These are phyloP conservation scores for Patellifolia procumbens DNA, from an alignment of 179 eudicot genomes.

Conservation along the genomic window DNA sequence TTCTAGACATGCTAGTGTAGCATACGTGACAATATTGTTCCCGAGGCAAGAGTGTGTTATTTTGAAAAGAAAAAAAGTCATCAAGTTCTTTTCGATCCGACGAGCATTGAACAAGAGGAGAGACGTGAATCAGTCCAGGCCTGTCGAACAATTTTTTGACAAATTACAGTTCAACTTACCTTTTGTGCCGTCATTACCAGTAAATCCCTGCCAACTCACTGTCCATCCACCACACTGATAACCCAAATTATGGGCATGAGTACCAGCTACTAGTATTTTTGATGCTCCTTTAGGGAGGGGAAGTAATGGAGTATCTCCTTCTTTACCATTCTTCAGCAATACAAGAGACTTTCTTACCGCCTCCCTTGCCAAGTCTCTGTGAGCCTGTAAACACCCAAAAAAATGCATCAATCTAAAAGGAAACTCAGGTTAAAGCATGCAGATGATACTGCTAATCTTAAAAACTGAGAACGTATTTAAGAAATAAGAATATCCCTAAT, in stretches of 20 bases:
- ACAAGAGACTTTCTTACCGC: slow-evolving; percentile 53
- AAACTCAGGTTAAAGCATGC: too few species aligned
- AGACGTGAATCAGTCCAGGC: too few species aligned
- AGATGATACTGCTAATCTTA: too few species aligned
- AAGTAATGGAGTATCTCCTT: slow-evolving; percentile 33
- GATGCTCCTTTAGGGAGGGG: slow-evolving; percentile 40
- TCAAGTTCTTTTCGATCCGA: too few species aligned
- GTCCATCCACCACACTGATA: slow-evolving; percentile 61
- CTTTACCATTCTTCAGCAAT: slow-evolving; percentile 46
- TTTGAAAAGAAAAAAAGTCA: too few species aligned
- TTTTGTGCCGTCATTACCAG: slow-evolving; percentile 35
- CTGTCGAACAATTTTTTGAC: too few species aligned
- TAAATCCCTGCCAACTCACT: slow-evolving; percentile 39
- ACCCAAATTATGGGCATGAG: slow-evolving; percentile 51
- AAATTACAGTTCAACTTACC: slow-evolving; percentile 30
- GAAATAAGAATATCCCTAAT: too few species aligned
- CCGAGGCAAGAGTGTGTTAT: too few species aligned
- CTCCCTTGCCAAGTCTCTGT: slow-evolving; percentile 45
- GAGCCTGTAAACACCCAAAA: slow-evolving; percentile 31
- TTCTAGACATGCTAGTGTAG: too few species aligned
- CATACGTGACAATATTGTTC: too few species aligned
- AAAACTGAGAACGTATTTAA: too few species aligned
- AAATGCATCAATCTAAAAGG: neutral
- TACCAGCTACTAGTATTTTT: slow-evolving; percentile 46
- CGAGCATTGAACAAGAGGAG: too few species aligned